These are phyloP conservation scores for Plasmodium vinckei DNA, from an alignment of 169 alveolate species.

Conservation along the genomic window DNA sequence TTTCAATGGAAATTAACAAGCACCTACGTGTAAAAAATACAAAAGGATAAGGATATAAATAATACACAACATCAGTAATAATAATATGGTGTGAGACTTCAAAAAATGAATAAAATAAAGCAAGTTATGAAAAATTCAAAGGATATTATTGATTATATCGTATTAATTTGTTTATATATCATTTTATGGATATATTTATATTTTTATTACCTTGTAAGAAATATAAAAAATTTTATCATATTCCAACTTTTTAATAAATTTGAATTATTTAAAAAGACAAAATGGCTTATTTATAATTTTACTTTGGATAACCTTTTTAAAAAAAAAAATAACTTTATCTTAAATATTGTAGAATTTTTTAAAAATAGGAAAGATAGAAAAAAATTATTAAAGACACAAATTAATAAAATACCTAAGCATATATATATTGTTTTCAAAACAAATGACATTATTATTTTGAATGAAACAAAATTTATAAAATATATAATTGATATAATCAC, in stretches of 20 bases:
- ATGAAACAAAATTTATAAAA: constrained; percentile 14
- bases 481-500: constrained; percentile 24
- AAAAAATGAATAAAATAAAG: constrained; percentile 3
- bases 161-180: constrained; percentile 14
- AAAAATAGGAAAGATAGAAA: no score
- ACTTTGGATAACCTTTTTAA: neutral
- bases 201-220: constrained; percentile 19
- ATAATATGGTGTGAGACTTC: neutral
- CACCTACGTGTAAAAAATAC: no score
- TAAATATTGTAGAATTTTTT: no score
- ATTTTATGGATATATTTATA: constrained; percentile 9
- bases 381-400: constrained; percentile 2
- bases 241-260: constrained; percentile 3
- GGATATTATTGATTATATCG: constrained; percentile 6
- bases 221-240: neutral
- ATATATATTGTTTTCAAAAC: constrained; percentile 43
- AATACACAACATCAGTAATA: no score
- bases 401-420: constrained; percentile 44
- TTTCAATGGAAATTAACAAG: no score
- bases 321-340: neutral
- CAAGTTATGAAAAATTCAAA: constrained; percentile 9
- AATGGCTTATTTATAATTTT: neutral
- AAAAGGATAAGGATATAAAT: no score
- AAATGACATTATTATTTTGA: constrained; percentile 32
- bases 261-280: neutral